Percentiles rank a stretch among this genome's conserved stretches.
Conservation (phyloP, 345 rosid species). For the Erysimum cheiranthoides region DNA sequence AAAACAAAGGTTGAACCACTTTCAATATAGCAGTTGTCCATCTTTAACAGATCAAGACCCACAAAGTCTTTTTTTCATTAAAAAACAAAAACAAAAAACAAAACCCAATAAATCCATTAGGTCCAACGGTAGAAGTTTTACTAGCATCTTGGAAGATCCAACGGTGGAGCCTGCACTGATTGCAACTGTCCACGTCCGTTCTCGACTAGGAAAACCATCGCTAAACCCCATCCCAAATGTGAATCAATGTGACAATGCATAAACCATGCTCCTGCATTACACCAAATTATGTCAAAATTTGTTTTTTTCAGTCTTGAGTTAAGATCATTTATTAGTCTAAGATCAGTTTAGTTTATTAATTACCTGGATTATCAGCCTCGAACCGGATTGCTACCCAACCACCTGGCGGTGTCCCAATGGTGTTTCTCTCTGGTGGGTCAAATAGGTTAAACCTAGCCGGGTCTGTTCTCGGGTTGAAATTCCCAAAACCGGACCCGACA, state of each 20-base stretch:
- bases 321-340: background rate
- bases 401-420: conserved; percentile 82
- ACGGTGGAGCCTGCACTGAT: conserved; percentile 83
- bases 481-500: conserved; percentile 76
- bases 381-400: conserved; percentile 96
- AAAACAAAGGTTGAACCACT: conserved; percentile 31
- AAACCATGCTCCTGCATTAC: conserved; percentile 43
- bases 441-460: conserved; percentile 73
- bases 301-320: background rate
- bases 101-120: conserved; percentile 23
- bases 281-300: conserved; percentile 48
- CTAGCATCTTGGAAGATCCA: conserved; percentile 84
- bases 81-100: conserved; percentile 1
- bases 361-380: conserved; percentile 86
- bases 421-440: conserved; percentile 83
- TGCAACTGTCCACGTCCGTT: conserved; percentile 76
- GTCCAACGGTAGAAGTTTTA: conserved; percentile 33
- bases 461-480: conserved; percentile 71
- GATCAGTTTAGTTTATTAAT: conserved; percentile 1
- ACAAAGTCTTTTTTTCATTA: conserved; percentile 14
- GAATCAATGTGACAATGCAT: conserved; percentile 52
- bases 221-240: conserved; percentile 78
- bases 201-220: conserved; percentile 74
- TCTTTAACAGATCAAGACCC: conserved; percentile 19
- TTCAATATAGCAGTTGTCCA: conserved; percentile 34